Conservation (phyloP, 345 rosid species). For the Sisymbrium irio region DNA sequence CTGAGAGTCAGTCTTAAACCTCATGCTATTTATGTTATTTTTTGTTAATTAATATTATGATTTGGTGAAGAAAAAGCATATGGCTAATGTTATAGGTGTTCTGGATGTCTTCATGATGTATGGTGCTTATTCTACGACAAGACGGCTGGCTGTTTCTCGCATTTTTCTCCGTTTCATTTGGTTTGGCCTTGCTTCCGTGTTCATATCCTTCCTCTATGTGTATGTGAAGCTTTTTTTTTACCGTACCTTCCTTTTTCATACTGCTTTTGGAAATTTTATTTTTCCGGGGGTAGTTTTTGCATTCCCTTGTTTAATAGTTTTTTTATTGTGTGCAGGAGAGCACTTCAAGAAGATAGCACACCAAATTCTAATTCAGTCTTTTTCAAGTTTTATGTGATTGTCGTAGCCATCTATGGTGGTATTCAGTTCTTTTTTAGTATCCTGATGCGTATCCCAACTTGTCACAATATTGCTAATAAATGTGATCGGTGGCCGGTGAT, state of each 20-base stretch:
- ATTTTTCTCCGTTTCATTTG: conserved; percentile 83
- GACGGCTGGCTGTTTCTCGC: conserved; percentile 75
- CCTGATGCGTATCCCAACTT: conserved; percentile 87
- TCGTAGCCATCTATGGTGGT: conserved; percentile 78
- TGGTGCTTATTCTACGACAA: conserved; percentile 93
- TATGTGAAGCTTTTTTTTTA: conserved; percentile 43
- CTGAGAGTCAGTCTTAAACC: conserved; percentile 59
- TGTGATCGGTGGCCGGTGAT: conserved; percentile 80
- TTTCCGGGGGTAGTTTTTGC: conserved; percentile 2
- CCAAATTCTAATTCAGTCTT: conserved; percentile 45
- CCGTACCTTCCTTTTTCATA: conserved; percentile 1
- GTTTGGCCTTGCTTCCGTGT: conserved; percentile 71
- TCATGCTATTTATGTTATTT: background rate
- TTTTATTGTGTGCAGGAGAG: conserved; percentile 50
- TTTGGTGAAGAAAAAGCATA: conserved; percentile 11
- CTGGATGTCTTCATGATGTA: conserved; percentile 91
- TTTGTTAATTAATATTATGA: background rate
- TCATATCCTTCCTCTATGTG: conserved; percentile 86
- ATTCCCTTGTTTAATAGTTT: conserved; percentile 18
- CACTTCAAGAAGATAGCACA: conserved; percentile 48
- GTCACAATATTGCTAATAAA: conserved; percentile 67
- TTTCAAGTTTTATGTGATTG: conserved; percentile 66
- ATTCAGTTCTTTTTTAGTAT: conserved; percentile 75
- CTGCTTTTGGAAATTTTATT: conserved; percentile 2
- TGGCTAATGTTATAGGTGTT: conserved; percentile 52